phyloP scores from a whole-genome alignment of 2,329 filamentous ascomycete species.

The Colletotrichum godetiae region DNA sequence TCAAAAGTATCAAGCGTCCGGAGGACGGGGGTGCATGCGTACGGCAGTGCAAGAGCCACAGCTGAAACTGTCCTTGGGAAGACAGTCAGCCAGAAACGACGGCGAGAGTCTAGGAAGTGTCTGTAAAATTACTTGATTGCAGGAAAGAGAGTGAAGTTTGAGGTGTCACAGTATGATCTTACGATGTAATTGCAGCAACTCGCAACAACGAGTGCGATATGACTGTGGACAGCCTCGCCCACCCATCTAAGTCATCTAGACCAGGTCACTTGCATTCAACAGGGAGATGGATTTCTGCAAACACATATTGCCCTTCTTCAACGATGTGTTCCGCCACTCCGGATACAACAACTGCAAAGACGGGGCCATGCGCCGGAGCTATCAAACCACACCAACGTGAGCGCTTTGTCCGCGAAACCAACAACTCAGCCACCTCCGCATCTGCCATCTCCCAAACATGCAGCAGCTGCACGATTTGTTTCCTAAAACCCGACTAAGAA shows the following conservation, averaged over 20 bases:
- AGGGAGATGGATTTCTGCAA: not conserved
- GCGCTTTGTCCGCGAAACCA: not conserved
- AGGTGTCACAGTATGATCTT: not conserved
- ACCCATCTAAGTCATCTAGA: not conserved
- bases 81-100: not conserved
- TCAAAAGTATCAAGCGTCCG: too few species aligned
- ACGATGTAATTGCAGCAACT: not conserved
- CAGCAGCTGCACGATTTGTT: not conserved
- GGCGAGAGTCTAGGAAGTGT: not conserved
- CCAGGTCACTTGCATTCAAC: not conserved
- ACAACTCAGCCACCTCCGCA: not conserved
- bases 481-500: not conserved
- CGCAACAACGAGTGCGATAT: not conserved
- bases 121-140: not conserved
- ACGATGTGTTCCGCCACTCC: not conserved
- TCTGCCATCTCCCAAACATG: not conserved
- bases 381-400: not conserved
- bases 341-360: not conserved
- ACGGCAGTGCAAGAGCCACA: not conserved
- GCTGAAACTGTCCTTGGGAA: not conserved
- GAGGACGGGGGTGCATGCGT: too few species aligned
- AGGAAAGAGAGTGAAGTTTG: too few species aligned
- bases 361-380: not conserved
- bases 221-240: not conserved
- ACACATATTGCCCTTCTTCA: not conserved